A percentile compares a stretch with the other conserved stretches of the same genome.
Evolutionary conservation across 345 rosid species (phyloP).

Genomic region (Turritis glabra): DNA sequence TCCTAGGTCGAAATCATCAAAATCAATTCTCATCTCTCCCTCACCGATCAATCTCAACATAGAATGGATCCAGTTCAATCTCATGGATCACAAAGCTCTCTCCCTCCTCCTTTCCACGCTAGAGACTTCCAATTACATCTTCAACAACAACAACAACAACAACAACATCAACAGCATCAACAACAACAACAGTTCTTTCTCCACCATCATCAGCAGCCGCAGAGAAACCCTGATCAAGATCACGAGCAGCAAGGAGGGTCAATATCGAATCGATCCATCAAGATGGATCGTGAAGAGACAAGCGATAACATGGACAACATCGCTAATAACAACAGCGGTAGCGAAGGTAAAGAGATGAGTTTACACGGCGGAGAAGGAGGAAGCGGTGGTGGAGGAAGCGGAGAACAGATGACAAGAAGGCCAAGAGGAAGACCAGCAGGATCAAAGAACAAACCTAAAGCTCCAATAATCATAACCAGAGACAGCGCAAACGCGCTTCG

Average conservation of each 20-base stretch:
- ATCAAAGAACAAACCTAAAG: conserved; percentile 91
- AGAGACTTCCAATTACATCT: conserved; percentile 90
- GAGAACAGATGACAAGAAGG: conserved; percentile 66
- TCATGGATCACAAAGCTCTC: conserved; percentile 68
- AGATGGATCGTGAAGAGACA: conserved; percentile 58
- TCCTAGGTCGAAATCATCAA: conserved; percentile 24
- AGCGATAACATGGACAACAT: conserved; percentile 41
- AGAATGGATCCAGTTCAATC: conserved; percentile 82
- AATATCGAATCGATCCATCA: conserved; percentile 44
- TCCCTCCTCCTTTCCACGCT: conserved; percentile 89
- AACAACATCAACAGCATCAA: conserved; percentile 30
- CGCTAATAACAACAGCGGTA: conserved; percentile 40
- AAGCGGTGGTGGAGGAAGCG: conserved; percentile 43
- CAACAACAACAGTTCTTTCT: conserved; percentile 39
- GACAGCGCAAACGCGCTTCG: conserved; percentile 96
- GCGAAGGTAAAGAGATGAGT: conserved; percentile 51
- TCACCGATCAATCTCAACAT: conserved; percentile 11
- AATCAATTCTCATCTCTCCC: conserved; percentile 15
- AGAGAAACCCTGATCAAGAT: conserved; percentile 59
- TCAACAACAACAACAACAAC: conserved; percentile 50
- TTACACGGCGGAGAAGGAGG: conserved; percentile 36
- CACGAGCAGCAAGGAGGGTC: conserved; percentile 67
- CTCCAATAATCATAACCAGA: conserved; percentile 89
- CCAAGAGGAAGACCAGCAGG: conserved; percentile 95
- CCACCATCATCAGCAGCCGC: conserved; percentile 52